These are phyloP conservation scores for Protomyces macrosporus DNA, from an alignment of 1,139 yeast species.

Conservation along the genomic window DNA sequence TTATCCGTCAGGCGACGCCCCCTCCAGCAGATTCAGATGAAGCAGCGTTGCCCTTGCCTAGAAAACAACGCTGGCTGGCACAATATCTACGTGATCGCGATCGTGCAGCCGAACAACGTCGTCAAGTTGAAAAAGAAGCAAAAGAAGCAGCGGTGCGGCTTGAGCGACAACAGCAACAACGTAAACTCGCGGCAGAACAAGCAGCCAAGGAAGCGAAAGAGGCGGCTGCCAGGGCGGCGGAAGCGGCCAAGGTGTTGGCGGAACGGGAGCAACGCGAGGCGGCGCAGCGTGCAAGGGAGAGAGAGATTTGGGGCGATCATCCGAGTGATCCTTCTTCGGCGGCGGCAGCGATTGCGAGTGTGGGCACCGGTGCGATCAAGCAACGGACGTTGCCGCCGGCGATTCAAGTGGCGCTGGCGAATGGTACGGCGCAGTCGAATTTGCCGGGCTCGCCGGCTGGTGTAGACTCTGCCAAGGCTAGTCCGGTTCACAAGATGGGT, in stretches of 20 bases:
- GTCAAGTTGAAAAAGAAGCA: slow-evolving; percentile 14
- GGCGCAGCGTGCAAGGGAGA: slow-evolving; percentile 15
- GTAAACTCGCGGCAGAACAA: slow-evolving; percentile 1
- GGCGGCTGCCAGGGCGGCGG: slow-evolving; percentile 11
- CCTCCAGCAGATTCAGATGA: background rate
- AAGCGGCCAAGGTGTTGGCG: background rate
- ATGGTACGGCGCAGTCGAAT: background rate
- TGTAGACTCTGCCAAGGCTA: background rate
- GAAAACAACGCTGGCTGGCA: slow-evolving; percentile 7
- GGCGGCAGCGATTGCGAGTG: background rate
- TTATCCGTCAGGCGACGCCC: slow-evolving; percentile 4
- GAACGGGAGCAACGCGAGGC: slow-evolving; percentile 18
- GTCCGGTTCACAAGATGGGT: slow-evolving; percentile 6
- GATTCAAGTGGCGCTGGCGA: background rate
- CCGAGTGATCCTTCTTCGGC: background rate
- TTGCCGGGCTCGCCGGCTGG: background rate
- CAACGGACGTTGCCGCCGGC: background rate
- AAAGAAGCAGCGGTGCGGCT: slow-evolving; percentile 12
- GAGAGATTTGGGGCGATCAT: slow-evolving; percentile 22
- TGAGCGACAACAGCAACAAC: slow-evolving; percentile 3
- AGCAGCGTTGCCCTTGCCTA: background rate
- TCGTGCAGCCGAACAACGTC: slow-evolving; percentile 7
- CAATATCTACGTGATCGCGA: background rate
- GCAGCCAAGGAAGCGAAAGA: slow-evolving; percentile 7
- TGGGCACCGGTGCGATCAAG: too few relatives aligned